Conservation (phyloP, 345 rosid species). For the Kandelia obovata region DNA sequence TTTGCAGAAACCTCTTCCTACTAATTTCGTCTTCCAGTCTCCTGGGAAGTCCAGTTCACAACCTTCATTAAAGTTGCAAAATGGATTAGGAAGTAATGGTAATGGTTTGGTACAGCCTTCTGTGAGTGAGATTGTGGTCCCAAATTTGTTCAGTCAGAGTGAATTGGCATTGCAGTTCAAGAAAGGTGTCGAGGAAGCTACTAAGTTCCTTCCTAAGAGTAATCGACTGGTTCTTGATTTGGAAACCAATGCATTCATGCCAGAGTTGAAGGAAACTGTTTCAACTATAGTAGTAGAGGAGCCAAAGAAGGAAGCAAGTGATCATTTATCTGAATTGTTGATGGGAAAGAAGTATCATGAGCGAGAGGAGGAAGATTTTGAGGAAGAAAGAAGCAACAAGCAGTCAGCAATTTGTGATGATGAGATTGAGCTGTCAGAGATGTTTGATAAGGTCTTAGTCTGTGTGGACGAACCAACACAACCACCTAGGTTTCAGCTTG, state of each 20-base stretch:
- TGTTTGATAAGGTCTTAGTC: slow-evolving; percentile 62
- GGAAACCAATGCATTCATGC: slow-evolving; percentile 13
- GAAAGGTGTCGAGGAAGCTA: slow-evolving; percentile 83
- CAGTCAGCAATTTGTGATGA: slow-evolving; percentile 51
- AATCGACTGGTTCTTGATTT: slow-evolving; percentile 39
- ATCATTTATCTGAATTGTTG: slow-evolving; percentile 23
- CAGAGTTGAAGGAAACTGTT: slow-evolving; percentile 12
- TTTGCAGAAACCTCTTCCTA: slow-evolving; percentile 25
- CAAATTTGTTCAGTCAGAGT: slow-evolving; percentile 45
- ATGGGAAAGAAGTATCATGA: slow-evolving; percentile 55
- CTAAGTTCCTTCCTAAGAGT: slow-evolving; percentile 69
- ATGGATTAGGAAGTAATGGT: slow-evolving; percentile 25
- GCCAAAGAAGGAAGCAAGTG: slow-evolving; percentile 31
- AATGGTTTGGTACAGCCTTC: slow-evolving; percentile 11
- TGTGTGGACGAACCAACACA: slow-evolving; percentile 20
- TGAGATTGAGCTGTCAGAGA: slow-evolving; percentile 55
- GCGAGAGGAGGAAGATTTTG: slow-evolving; percentile 44
- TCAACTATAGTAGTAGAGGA: slow-evolving; percentile 23
- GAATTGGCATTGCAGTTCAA: slow-evolving; percentile 64
- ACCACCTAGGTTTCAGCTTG: background rate
- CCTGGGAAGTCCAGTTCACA: slow-evolving; percentile 27
- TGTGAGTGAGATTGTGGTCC: slow-evolving; percentile 31
- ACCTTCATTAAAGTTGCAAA: slow-evolving; percentile 16
- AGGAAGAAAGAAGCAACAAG: slow-evolving; percentile 57
- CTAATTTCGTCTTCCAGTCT: slow-evolving; percentile 51